Evolutionary conservation across 2,329 filamentous ascomycete species (phyloP), one percentile per base, ranked within the genome.

Genomic region (Fusarium sp.): DNA sequence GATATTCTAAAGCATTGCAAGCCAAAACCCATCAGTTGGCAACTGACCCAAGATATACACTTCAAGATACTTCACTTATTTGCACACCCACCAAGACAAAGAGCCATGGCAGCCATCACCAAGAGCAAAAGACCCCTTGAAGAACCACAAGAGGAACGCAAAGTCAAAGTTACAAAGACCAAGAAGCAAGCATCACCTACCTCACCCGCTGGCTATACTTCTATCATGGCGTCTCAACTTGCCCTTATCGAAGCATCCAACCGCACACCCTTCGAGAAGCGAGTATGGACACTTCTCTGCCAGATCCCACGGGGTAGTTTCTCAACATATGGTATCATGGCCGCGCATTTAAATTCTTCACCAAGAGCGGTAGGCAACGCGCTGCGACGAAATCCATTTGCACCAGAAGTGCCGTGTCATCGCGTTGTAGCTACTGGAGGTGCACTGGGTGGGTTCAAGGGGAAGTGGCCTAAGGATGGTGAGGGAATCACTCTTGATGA

Each of bases 371-470:
- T 96, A 8, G 93, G 93, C 18, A 93, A 92, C 64, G 93, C 93
- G 3, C 84, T 97, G 77, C 87, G 92, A 20, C 84, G 87, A 13
- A 97, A 97, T 78, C 93, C 93, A 0, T 97, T 95, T 75, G 93
- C 94, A 17, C 93, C 94, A 0, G 86, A 89, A 37, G 91, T 95
- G 7, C 94, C 93, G 2, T 97, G 93, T 68, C 93, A 97, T 80
- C 87, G 94, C 13, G 91, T 95, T 26, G 88, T 97, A 49, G 92
- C 92, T 9, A 91, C 89, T 42, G 91, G 90, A 55, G 91, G 92
- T 15, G 85, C 85, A n/a, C 80, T 94, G 26, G 92, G 92, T 44
- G 91, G 91, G 0, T 93, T 93, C 83, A 89, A 90, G 80, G 91
- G 91, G 5, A 86, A 88, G 70, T 90, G 89, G 85, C 86, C 89